Conservation (phyloP, 768 basidiomycete species). For the Trametes cingulata region DNA sequence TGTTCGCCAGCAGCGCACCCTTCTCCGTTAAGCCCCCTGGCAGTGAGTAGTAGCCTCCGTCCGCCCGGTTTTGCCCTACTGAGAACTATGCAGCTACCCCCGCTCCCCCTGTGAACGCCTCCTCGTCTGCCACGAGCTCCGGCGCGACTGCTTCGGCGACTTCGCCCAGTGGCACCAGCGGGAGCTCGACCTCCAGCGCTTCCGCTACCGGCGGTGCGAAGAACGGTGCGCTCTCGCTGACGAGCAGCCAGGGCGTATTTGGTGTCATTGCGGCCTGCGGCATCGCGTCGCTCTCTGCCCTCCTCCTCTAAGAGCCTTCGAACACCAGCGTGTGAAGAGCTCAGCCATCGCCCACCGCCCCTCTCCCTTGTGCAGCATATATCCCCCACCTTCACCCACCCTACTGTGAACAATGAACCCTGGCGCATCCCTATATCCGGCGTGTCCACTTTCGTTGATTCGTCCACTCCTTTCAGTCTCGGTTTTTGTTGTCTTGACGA, state of each 20-base stretch:
- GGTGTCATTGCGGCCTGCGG: slow-evolving; percentile 26
- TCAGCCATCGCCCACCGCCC: neutral
- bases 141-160: slow-evolving; percentile 19
- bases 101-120: slow-evolving; percentile 15
- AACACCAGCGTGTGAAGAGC: neutral
- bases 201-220: slow-evolving; percentile 7
- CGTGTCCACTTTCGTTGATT: slow-evolving; percentile 9
- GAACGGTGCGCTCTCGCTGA: slow-evolving; percentile 10
- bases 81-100: slow-evolving; percentile 19
- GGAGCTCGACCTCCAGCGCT: slow-evolving; percentile 7
- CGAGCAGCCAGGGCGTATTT: slow-evolving; percentile 16
- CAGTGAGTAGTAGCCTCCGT: slow-evolving; percentile 34
- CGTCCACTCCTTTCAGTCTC: slow-evolving; percentile 6
- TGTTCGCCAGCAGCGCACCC: slow-evolving; percentile 34
- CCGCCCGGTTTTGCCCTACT: too few relatives aligned
- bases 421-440: neutral
- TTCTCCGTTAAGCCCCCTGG: slow-evolving; percentile 41
- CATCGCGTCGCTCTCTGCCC: slow-evolving; percentile 24
- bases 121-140: slow-evolving; percentile 11
- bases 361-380: slow-evolving; percentile 13
- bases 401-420: slow-evolving; percentile 4
- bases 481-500: slow-evolving; percentile 1
- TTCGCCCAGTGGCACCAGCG: slow-evolving; percentile 9
- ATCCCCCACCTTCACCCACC: neutral
- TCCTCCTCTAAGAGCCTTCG: slow-evolving; percentile 20